Percentiles rank a stretch among this genome's conserved stretches.
phyloP scores from a whole-genome alignment of 192 early-diverging fungal species.

The Podila minutissima region DNA sequence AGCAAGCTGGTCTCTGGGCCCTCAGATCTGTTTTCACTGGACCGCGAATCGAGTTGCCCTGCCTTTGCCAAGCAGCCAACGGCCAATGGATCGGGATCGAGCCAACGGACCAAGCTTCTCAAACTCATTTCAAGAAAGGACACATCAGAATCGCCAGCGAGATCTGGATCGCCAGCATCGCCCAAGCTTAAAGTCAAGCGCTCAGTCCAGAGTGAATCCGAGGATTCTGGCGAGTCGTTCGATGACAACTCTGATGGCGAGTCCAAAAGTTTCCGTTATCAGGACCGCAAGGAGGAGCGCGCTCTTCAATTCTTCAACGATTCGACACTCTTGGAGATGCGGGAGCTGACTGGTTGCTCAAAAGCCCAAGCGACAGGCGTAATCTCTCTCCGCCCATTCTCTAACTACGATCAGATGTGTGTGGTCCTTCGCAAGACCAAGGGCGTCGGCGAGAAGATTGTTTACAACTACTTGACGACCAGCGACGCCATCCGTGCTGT shows the following conservation, averaged over 20 bases:
- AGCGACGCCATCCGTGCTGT: slow-evolving; percentile 72
- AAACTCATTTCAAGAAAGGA: neutral
- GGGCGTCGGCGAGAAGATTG: slow-evolving; percentile 60
- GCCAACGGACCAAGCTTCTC: neutral
- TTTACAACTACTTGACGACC: slow-evolving; percentile 64
- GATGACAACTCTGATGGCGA: slow-evolving; percentile 14
- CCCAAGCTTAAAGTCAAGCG: neutral
- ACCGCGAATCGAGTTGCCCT: neutral
- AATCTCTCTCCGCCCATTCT: slow-evolving; percentile 67
- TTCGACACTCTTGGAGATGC: slow-evolving; percentile 18
- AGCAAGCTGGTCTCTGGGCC: slow-evolving; percentile 9
- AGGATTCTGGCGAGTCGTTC: slow-evolving; percentile 15
- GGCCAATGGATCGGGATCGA: neutral
- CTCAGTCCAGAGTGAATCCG: neutral
- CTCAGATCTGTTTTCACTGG: neutral
- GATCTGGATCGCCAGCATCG: neutral
- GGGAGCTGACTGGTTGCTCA: slow-evolving; percentile 35
- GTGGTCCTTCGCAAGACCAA: slow-evolving; percentile 58
- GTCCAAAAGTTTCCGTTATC: slow-evolving; percentile 1
- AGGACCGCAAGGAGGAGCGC: slow-evolving; percentile 34
- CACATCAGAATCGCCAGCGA: neutral
- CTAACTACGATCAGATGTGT: slow-evolving; percentile 60
- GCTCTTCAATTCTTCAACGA: slow-evolving; percentile 41
- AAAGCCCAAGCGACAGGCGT: slow-evolving; percentile 61
- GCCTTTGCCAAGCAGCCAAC: neutral